Base-by-base conservation (phyloP, 1,139 yeast genomes). In the Protomyces inundatus region DNA sequence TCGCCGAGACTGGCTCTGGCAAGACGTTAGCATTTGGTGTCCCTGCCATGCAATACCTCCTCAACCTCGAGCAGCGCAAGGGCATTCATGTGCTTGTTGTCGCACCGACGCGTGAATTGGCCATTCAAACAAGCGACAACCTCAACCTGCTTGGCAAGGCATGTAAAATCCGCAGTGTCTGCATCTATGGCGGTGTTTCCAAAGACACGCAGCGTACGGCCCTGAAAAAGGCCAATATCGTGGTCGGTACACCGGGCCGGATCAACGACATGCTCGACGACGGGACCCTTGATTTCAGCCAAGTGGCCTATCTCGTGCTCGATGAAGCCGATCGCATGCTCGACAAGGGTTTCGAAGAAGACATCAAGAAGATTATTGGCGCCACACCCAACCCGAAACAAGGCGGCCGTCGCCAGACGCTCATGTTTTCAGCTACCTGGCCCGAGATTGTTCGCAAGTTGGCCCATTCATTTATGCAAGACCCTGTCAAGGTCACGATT, bases 241-340 rank as follows among this genome's bases (percentile, higher is more conserved):
- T 91, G 14, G 89, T 95, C 71, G 98, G 98, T 46, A 95, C 98
- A 4, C 98, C 98, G 12, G 99, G 99, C 69, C 85, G 99, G 75
- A 80, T 95, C 71, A 82, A 90, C 67, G 99, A 93, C 78, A 81
- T 95, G 73, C 80, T 93, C 69, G 87, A 91, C 69, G 98, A 93
- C 73, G 96, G 96, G 7, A 82, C 91, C 48, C 85, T 89, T 54
- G 84, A 87, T 70, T 80, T 93, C 68, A 77, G 84, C 39, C 74
- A 79, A 6, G 86, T 91, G 40, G 82, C 87, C 69, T 91, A 88
- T 74, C 80, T 95, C 69, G 95, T 93, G 33, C 80, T 93, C 63
- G 99, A 93, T 75, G 99, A 93, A 78, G 99, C 98, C 48, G 99
- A 93, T 75, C 84, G 99, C 77, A 95, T 93, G 98, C 82, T 93